Percentiles rank a stretch among this genome's conserved stretches.
phyloP scores from a whole-genome alignment of 228 moss, liverwort and hornwort species.

The Sphagnum fallax region DNA sequence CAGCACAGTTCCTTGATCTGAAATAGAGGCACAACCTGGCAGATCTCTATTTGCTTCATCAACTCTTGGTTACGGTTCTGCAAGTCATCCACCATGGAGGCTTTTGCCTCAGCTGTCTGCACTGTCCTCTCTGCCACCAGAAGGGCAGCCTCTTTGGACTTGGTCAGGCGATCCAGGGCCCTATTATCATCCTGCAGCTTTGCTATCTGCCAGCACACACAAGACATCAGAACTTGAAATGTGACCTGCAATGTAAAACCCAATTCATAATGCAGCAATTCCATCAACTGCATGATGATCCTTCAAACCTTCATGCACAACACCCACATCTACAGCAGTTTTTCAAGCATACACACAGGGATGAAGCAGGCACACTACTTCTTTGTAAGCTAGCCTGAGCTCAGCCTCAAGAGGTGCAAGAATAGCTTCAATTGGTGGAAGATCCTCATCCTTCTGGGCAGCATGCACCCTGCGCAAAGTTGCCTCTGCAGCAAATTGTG shows the following conservation, averaged over 20 bases:
- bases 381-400: slow-evolving; percentile 55
- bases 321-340: too few species aligned
- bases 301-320: too few species aligned
- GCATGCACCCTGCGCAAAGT: slow-evolving; percentile 63
- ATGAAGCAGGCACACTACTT: slow-evolving; percentile 22
- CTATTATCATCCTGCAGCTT: slow-evolving; percentile 59
- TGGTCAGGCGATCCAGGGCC: slow-evolving; percentile 60
- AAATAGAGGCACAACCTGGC: slow-evolving; percentile 28
- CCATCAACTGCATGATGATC: too few species aligned
- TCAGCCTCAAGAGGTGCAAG: slow-evolving; percentile 64
- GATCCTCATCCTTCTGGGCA: slow-evolving; percentile 64
- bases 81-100: slow-evolving; percentile 63
- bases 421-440: slow-evolving; percentile 65
- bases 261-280: too few species aligned
- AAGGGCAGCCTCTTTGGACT: slow-evolving; percentile 64
- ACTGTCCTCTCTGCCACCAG: slow-evolving; percentile 62
- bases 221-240: neutral
- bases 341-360: neutral
- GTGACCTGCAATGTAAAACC: neutral
- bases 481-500: slow-evolving; percentile 65
- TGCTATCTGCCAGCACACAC: slow-evolving; percentile 26
- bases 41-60: slow-evolving; percentile 54
- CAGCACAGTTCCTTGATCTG: neutral
- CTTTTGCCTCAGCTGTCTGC: slow-evolving; percentile 53
- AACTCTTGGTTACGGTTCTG: slow-evolving; percentile 68